Base-by-base conservation (phyloP, 2,329 filamentous ascomycete genomes). In the Clonostachys rosea region DNA sequence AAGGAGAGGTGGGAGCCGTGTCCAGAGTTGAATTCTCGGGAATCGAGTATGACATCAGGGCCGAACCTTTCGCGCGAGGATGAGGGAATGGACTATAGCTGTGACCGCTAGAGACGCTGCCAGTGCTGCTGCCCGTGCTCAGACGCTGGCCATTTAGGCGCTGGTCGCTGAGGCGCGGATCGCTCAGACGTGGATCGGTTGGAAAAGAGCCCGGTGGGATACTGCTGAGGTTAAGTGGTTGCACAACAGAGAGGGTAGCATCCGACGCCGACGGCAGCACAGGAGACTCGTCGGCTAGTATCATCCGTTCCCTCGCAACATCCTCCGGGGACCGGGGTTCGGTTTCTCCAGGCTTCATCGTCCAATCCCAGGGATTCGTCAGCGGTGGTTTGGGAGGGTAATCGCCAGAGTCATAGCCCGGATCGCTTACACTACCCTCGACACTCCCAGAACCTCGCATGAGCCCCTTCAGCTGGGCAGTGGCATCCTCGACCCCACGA, bases 311-410 rank as follows among this genome's bases (percentile, higher is more conserved):
- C 11, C 34, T 33, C 12, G 44, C 47, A 8, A 43, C 41, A 34
- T 59, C 54, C 9, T 54, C 56, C 16, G 52, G 41, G 34, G 51
- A 50, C 3, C 52, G 52, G 4, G 45, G 52, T 34, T 61, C 57
- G 6, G 50, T 50, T 33, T n/a, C 43, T 5, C 40, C 40, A 10
- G 58, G 40, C 54, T 59, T 54, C 46, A 48, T 49, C 47, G 73
- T 65, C 72, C 71, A 75, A 48, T 73, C 66, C 72, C 71, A 75
- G 7, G 71, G 71, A 45, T 73, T 68, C 11, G 61, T 50, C 7
- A 67, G 69, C 10, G 71, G 69, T 4, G 68, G 70, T 40, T 55
- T 56, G 36, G 59, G 63, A 44, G 11, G 50, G 37, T 39, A n/a
- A 16, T 14, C 34, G 44, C 24, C 20, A 30, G 34, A 43, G 42